A percentile compares a stretch with the other conserved stretches of the same genome.
Evolutionary conservation across 2,329 filamentous ascomycete genomes (phyloP).

Genomic region (Magnaporthiopsis incrustans): DNA sequence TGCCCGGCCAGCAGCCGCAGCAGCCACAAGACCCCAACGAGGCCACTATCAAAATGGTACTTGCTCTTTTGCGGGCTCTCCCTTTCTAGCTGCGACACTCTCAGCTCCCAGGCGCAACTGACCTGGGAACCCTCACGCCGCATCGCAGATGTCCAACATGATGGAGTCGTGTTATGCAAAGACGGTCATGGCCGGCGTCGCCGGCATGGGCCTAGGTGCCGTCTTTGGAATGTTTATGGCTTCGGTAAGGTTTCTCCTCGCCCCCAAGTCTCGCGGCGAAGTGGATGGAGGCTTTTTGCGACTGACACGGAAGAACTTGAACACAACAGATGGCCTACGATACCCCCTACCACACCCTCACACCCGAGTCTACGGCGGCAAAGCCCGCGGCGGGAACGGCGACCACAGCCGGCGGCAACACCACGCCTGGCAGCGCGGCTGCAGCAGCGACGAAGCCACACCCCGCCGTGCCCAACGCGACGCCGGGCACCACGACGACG

Average conservation of each 20-base stretch:
- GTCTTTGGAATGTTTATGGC: slow-evolving; percentile 98
- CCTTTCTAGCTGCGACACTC: neutral
- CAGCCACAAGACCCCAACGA: slow-evolving; percentile 31
- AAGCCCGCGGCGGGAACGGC: slow-evolving; percentile 6
- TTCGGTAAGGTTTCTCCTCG: slow-evolving; percentile 47
- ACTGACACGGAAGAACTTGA: neutral
- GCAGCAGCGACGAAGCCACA: slow-evolving; percentile 5
- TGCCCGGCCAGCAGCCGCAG: slow-evolving; percentile 11
- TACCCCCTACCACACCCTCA: slow-evolving; percentile 62
- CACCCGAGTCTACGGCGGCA: slow-evolving; percentile 8
- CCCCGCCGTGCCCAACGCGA: slow-evolving; percentile 4
- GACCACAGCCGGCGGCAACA: neutral
- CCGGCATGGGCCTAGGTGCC: slow-evolving; percentile 90
- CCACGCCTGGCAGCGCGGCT: slow-evolving; percentile 2
- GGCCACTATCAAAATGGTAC: slow-evolving; percentile 38
- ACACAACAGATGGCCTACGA: slow-evolving; percentile 86
- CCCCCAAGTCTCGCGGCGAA: neutral
- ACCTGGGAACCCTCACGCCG: neutral
- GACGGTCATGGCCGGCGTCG: slow-evolving; percentile 79
- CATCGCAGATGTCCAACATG: slow-evolving; percentile 17
- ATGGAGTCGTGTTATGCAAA: slow-evolving; percentile 95
- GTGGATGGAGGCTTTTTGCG: neutral
- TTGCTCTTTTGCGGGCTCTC: slow-evolving; percentile 2
- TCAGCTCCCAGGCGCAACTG: neutral
- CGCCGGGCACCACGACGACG: slow-evolving; percentile 3